These are phyloP conservation scores for Pterocarpus macrocarpus DNA, from an alignment of 306 rosid species.

Conservation along the genomic window DNA sequence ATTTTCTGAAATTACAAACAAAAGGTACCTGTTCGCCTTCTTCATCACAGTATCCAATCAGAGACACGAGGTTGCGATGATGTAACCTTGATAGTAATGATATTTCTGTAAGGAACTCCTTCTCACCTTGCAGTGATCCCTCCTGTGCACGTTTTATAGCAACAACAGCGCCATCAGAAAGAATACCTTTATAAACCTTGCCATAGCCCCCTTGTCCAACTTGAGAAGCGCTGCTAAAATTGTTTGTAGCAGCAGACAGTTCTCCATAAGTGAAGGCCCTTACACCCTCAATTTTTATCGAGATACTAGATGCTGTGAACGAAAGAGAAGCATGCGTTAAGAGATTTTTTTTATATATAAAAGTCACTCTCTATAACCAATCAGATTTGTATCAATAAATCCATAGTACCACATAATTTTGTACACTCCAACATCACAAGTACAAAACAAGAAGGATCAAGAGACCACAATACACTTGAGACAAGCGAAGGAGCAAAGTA, in stretches of 20 bases:
- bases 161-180: constrained; percentile 66
- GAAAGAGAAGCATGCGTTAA: constrained; percentile 44
- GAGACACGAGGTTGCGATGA: constrained; percentile 87
- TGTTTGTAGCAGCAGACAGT: constrained; percentile 72
- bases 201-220: constrained; percentile 92
- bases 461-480: neutral
- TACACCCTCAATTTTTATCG: constrained; percentile 75
- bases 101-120: constrained; percentile 91
- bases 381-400: constrained; percentile 29
- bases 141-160: constrained; percentile 93
- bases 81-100: constrained; percentile 78
- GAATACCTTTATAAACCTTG: constrained; percentile 78
- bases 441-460: neutral
- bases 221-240: constrained; percentile 67
- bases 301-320: constrained; percentile 65
- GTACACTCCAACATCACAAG: constrained; percentile 1
- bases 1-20: constrained; percentile 23
- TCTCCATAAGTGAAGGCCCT: constrained; percentile 68
- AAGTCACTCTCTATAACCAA: constrained; percentile 18
- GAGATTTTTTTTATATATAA: neutral
- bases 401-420: constrained; percentile 9
- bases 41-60: constrained; percentile 85
- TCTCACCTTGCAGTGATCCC: constrained; percentile 85
- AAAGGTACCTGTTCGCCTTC: constrained; percentile 79
- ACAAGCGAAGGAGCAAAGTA: constrained; percentile 27